A percentile compares a stretch with the other conserved stretches of the same genome.
Conservation (phyloP, 768 basidiomycete genomes). For the Candolleomyces eurysporus region DNA sequence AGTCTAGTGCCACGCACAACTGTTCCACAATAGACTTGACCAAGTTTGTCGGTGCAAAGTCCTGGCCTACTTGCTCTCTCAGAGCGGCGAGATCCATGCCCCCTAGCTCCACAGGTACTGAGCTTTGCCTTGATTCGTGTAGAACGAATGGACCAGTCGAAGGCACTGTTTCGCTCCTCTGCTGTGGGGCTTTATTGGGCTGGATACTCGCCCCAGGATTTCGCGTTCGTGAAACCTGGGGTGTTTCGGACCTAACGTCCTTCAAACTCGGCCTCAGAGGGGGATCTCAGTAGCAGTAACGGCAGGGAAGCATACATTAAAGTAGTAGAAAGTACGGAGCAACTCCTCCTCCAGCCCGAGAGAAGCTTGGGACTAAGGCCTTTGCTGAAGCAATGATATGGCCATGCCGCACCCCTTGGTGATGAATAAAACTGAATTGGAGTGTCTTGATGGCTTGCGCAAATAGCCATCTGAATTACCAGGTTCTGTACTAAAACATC, state of each 20-base stretch:
- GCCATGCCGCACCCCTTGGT: too few species aligned
- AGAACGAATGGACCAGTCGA: slow-evolving; percentile 76
- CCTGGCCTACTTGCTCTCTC: slow-evolving; percentile 38
- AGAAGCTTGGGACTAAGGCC: too few species aligned
- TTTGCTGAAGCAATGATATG: too few species aligned
- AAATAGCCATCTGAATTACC: too few species aligned
- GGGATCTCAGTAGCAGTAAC: too few species aligned
- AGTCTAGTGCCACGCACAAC: slow-evolving; percentile 50
- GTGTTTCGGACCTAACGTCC: slow-evolving; percentile 44
- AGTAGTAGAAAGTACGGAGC: too few species aligned
- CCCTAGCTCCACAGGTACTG: slow-evolving; percentile 78
- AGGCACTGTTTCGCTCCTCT: slow-evolving; percentile 69
- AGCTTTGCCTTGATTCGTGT: slow-evolving; percentile 74
- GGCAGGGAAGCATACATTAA: too few species aligned
- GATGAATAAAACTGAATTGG: too few species aligned
- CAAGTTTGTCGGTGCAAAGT: slow-evolving; percentile 37
- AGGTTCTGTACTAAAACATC: too few species aligned
- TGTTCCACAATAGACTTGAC: slow-evolving; percentile 58
- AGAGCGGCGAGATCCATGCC: slow-evolving; percentile 70
- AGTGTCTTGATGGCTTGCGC: too few species aligned
- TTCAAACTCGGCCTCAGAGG: too few species aligned
- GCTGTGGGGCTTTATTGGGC: slow-evolving; percentile 20
- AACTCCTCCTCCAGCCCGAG: too few species aligned
- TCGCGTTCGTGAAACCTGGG: slow-evolving; percentile 39
- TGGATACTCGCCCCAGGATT: neutral